phyloP scores from a whole-genome alignment of 163 green algal species.

The Prototheca cutis region DNA sequence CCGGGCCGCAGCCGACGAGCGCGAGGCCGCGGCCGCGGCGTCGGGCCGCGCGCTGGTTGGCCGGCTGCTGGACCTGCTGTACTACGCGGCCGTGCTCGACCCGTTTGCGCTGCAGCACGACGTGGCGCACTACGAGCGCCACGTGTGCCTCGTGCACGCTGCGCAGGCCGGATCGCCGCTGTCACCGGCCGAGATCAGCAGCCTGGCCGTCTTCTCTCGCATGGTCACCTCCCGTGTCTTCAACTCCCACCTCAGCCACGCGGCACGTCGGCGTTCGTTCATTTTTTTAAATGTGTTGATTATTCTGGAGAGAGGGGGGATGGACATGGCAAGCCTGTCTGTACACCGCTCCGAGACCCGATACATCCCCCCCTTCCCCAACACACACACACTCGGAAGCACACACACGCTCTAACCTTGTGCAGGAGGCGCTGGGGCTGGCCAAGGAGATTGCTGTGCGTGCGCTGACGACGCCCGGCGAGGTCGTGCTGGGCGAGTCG shows the following conservation, averaged over 20 bases:
- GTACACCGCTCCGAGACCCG: not conserved
- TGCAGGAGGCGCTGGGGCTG: constrained; percentile 7
- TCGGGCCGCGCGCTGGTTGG: constrained; percentile 7
- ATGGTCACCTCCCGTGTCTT: constrained; percentile 8
- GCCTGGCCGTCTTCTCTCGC: constrained; percentile 7
- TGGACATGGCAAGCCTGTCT: not conserved
- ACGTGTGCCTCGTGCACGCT: not conserved
- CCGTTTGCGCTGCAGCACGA: constrained; percentile 5
- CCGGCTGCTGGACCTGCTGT: constrained; percentile 30
- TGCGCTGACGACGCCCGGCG: not conserved
- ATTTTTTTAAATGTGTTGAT: too few species aligned
- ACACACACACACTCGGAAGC: too few species aligned
- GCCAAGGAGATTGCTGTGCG: constrained; percentile 11
- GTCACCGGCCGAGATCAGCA: constrained; percentile 1
- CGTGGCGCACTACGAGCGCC: constrained; percentile 4
- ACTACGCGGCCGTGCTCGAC: constrained; percentile 4
- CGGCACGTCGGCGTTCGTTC: not conserved
- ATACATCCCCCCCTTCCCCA: not conserved
- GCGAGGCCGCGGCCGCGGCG: constrained; percentile 1
- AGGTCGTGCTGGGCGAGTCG: not conserved
- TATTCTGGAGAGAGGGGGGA: too few species aligned
- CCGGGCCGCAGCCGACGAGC: not conserved
- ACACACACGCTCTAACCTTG: not conserved
- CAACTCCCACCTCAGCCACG: constrained; percentile 7
- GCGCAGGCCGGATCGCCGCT: not conserved